Percentiles rank a stretch among this genome's conserved stretches.
phyloP scores from a whole-genome alignment of 2,329 filamentous ascomycete genomes.

The Coniochaeta ligniaria region DNA sequence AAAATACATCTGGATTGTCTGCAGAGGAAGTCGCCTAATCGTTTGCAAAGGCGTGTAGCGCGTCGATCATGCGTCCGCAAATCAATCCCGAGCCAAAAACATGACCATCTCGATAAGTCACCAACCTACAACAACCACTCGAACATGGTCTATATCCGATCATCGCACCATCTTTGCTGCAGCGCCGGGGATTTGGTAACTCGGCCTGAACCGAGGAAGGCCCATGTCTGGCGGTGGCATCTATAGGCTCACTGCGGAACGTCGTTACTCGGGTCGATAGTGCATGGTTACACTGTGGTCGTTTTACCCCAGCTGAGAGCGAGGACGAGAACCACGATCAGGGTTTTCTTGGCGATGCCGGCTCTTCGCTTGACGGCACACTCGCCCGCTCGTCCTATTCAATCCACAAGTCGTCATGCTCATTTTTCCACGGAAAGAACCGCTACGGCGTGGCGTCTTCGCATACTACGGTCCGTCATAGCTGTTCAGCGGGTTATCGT shows the following conservation, averaged over 20 bases:
- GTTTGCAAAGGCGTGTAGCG: no score
- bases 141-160: neutral
- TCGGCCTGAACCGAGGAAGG: slow-evolving; percentile 12
- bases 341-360: neutral
- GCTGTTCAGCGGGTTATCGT: no score
- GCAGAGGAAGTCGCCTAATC: no score
- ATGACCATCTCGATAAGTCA: no score
- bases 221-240: neutral
- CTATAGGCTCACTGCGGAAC: neutral
- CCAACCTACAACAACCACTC: neutral
- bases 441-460: no score
- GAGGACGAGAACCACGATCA: neutral
- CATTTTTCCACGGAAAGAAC: no score
- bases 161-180: neutral
- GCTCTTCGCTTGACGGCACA: neutral
- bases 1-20: no score
- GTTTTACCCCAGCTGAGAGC: neutral
- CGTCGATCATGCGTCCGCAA: neutral
- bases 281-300: neutral
- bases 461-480: neutral
- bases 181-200: neutral
- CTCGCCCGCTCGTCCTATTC: neutral
- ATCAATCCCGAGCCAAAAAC: no score
- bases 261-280: neutral
- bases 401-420: neutral